A percentile compares a stretch with the other conserved stretches of the same genome.
Conservation (phyloP, 1,284 basidiomycete species). For the Pseudozyma tsukubaensis region DNA sequence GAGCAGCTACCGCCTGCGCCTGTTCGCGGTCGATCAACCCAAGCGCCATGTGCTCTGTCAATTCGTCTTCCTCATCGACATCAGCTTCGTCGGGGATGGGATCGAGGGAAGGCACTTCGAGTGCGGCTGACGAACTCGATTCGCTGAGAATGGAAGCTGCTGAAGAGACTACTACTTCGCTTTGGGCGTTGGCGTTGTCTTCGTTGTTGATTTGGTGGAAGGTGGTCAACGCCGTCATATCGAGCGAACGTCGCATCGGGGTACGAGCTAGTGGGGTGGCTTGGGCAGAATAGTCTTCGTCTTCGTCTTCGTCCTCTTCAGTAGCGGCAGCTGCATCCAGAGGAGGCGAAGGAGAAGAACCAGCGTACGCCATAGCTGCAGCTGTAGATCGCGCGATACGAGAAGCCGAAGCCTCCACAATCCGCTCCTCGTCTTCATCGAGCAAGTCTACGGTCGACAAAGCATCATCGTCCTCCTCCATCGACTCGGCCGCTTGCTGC, state of each 20-base stretch:
- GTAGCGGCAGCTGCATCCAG: background rate
- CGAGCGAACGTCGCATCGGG: constrained; percentile 37
- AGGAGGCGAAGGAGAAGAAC: background rate
- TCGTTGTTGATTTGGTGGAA: background rate
- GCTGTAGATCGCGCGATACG: constrained; percentile 3
- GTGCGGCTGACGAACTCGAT: constrained; percentile 17
- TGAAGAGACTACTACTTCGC: constrained; percentile 14
- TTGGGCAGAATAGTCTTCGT: constrained; percentile 39
- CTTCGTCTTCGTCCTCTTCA: constrained; percentile 20
- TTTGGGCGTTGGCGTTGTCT: background rate
- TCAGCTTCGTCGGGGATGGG: constrained; percentile 48
- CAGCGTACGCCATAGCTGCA: background rate
- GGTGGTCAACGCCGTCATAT: constrained; percentile 23
- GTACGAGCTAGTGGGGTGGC: constrained; percentile 45
- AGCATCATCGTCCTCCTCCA: constrained; percentile 25
- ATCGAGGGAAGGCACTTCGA: constrained; percentile 47
- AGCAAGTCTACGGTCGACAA: constrained; percentile 39
- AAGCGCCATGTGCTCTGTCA: constrained; percentile 47
- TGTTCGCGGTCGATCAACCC: constrained; percentile 46
- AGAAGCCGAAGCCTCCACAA: constrained; percentile 32
- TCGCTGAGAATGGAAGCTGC: constrained; percentile 26
- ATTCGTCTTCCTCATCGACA: constrained; percentile 39
- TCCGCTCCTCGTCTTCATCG: constrained; percentile 46
- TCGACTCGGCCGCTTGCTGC: constrained; percentile 23
- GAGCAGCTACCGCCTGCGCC: constrained; percentile 30